Conservation (phyloP, 768 basidiomycete genomes). For the Rhodotorula graminis region DNA sequence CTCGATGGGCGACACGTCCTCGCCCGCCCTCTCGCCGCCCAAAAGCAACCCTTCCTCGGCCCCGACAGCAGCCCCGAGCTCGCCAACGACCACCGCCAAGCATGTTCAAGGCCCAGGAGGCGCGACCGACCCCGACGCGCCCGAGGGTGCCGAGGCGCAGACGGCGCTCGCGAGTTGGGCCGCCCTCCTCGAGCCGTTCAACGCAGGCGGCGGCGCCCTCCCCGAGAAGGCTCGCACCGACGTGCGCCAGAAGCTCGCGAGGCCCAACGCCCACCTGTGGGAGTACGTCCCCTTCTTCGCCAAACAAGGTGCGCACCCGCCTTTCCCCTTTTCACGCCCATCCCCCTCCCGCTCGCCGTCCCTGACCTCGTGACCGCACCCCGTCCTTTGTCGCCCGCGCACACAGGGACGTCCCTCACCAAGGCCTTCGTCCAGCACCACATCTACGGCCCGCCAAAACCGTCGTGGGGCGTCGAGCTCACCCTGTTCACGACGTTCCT, state of each 20-base stretch:
- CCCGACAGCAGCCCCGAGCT: not conserved
- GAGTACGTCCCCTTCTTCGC: slow-evolving; percentile 41
- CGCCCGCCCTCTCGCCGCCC: too few species aligned
- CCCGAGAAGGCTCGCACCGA: slow-evolving; percentile 34
- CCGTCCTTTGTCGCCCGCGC: too few species aligned
- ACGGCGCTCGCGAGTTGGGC: slow-evolving; percentile 22
- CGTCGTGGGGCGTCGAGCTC: slow-evolving; percentile 93
- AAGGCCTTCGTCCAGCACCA: slow-evolving; percentile 71
- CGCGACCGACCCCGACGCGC: not conserved
- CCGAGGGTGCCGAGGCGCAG: not conserved
- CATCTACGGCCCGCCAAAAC: slow-evolving; percentile 78
- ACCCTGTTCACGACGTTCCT: slow-evolving; percentile 68
- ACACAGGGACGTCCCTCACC: slow-evolving; percentile 53
- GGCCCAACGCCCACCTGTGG: slow-evolving; percentile 29
- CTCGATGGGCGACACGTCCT: too few species aligned
- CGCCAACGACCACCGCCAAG: not conserved
- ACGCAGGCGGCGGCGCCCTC: not conserved
- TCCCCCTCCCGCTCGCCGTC: not conserved
- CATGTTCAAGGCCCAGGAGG: slow-evolving; percentile 5
- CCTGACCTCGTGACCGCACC: not conserved
- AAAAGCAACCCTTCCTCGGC: too few species aligned
- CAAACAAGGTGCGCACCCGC: slow-evolving; percentile 32
- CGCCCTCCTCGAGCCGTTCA: slow-evolving; percentile 35
- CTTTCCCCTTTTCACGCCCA: not conserved
- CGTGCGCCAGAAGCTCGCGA: not conserved